phyloP scores from a whole-genome alignment of 192 early-diverging fungal species.

The Allomyces javanicus region DNA sequence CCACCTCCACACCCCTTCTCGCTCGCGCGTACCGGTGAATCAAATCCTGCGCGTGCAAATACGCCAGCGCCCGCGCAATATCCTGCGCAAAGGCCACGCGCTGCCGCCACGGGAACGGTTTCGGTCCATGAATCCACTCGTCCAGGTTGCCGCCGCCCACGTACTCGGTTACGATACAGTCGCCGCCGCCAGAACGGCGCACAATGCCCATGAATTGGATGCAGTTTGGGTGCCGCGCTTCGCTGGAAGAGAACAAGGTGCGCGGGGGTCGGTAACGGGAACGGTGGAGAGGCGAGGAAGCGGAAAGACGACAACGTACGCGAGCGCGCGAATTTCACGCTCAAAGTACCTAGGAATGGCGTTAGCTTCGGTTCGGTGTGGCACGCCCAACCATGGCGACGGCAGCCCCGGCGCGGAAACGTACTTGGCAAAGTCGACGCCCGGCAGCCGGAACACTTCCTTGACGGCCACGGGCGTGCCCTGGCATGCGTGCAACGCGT shows the following conservation, averaged over 20 bases:
- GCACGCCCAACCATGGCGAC: no score
- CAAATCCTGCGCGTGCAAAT: slow-evolving; percentile 1
- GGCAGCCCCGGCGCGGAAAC: no score
- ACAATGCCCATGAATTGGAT: neutral
- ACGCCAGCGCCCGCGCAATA: slow-evolving; percentile 2
- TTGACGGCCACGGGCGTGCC: neutral
- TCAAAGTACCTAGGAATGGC: neutral
- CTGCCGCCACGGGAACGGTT: slow-evolving; percentile 1
- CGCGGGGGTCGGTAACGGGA: no score
- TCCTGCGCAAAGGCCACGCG: slow-evolving; percentile 3
- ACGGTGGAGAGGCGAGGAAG: no score
- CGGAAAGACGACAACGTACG: no score
- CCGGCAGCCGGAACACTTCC: neutral
- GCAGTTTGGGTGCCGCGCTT: neutral
- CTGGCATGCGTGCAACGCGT: no score
- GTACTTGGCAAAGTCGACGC: neutral
- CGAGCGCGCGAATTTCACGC: neutral
- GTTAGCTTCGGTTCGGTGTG: no score
- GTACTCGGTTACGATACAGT: neutral
- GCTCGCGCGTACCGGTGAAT: neutral
- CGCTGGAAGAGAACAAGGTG: neutral
- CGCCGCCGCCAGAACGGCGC: neutral
- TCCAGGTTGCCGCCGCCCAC: neutral
- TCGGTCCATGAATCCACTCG: neutral
- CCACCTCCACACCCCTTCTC: no score